Evolutionary conservation across 352 stramenopile species (phyloP), one percentile per base, ranked within the genome.

Genomic region (Globisporangium perplexum): DNA sequence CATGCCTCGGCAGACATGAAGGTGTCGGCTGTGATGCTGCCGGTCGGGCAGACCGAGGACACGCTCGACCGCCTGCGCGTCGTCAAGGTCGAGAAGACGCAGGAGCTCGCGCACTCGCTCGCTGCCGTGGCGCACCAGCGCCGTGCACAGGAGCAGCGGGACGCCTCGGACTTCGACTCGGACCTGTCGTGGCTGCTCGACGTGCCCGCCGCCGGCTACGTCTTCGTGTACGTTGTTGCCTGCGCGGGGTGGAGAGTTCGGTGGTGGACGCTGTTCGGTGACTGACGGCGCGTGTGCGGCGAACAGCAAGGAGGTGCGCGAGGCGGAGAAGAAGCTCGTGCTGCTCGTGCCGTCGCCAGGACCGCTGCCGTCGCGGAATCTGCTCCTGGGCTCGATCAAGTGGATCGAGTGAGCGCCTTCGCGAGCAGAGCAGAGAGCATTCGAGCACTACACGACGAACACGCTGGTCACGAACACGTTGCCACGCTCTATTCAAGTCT

Each of bases 1-100:
- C 20, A 30, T 14, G 31, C 49, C 5, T 33, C 14, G 30, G 12
- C 53, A 75, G 84, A 95, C 45, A 88, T 95, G 74, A 88, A 82
- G 41, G 82, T 95, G 22, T 93, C 82, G 33, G 80, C 84, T 20
- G 79, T 84, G 43, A 95, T 95, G 84, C 73, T 95, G 7, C 84
- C 84, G 1, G 83, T 95, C 28, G 84, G 84, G 1, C 82, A 95
- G 43, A 77, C 77, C 0, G 80, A 90, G 54, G 77, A 68, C 39
- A 75, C 87, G 42, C 71, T 84, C 22, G 76, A 82, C 28, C 74
- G 81, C 1, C 59, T 95, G 43, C 79, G 76, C 36, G 77, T 90
- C 10, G 71, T 88, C 23, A 73, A 77, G 26, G 55, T 91, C 11
- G 78, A 90, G 28, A 90, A 91, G 64, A 85, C 80, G 24, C 46